Base-by-base conservation (phyloP, 2,329 filamentous ascomycete genomes). In the Volutella citrinella region DNA sequence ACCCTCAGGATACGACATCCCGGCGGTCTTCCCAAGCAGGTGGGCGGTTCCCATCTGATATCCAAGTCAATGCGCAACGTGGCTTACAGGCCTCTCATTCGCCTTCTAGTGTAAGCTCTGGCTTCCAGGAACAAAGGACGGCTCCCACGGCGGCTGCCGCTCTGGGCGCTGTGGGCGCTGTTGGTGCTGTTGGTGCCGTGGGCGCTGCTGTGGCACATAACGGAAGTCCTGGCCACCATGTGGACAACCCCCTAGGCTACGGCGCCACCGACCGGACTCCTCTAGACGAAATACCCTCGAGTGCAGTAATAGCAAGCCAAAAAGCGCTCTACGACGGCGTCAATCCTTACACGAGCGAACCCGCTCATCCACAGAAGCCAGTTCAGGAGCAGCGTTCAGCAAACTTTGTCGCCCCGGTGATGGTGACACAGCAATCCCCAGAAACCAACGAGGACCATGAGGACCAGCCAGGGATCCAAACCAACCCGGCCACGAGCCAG, bases 1-100 rank as follows among this genome's bases (percentile, higher is more conserved):
- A 65, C 46, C 66, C 65, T 47, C 65, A 72, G 53, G 73, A 76
- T 39, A 59, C 61, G 34, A 60, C 65, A 49, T 70, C 76, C 52
- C 76, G 76, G 63, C 82, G 89, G 63, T n/a, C n/a, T n/a, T 86
- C 87, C 59, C 80, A 87, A 76, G 82, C 88, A 81, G 91, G 90
- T 82, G 91, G 91, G 72, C 82, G 90, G 64, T 98, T 98, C 70
- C 91, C 91, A 67, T 94, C 87, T 67, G 90, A 96, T 72, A 72
- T 97, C 54, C 81, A 89, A 69, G 77, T 95, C 61, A 85, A 89
- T 63, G 70, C 74, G 43, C 68, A 79, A 59, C 82, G 87, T 70
- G 82, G 85, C 73, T 81, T 88, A 80, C 83, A 89, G 66, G 81
- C 78, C 58, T 79, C 84, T 58, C 71, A 82, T 59, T 88, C 86